phyloP scores from a whole-genome alignment of 2,329 filamentous ascomycete genomes.

The Helotiales sp. region DNA sequence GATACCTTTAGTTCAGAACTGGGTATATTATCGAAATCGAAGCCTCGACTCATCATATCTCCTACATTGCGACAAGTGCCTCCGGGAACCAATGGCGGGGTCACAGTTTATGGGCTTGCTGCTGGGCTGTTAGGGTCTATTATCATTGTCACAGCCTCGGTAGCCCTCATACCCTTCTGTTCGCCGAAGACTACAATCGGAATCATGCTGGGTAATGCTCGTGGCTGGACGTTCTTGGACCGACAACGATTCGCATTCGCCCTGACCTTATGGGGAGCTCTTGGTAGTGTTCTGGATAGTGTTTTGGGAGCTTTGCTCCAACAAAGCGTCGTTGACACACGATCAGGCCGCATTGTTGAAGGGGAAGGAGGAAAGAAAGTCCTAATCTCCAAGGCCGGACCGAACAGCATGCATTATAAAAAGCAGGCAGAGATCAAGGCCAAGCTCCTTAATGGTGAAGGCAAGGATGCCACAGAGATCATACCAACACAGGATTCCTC shows the following conservation, averaged over 20 bases:
- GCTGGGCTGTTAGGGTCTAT: slow-evolving; percentile 75
- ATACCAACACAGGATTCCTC: slow-evolving; percentile 35
- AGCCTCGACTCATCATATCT: slow-evolving; percentile 85
- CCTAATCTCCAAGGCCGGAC: slow-evolving; percentile 41
- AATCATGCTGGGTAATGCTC: slow-evolving; percentile 24
- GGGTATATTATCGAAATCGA: slow-evolving; percentile 76
- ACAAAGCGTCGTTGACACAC: slow-evolving; percentile 79
- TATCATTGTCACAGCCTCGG: slow-evolving; percentile 62
- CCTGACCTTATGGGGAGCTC: slow-evolving; percentile 69
- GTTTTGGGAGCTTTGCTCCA: slow-evolving; percentile 83
- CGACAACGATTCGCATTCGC: slow-evolving; percentile 49
- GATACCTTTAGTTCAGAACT: slow-evolving; percentile 96
- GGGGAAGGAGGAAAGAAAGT: slow-evolving; percentile 71
- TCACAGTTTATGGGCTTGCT: slow-evolving; percentile 71
- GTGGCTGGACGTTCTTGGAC: slow-evolving; percentile 54
- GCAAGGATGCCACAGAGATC: slow-evolving; percentile 44
- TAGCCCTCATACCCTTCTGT: slow-evolving; percentile 71
- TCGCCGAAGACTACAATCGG: slow-evolving; percentile 27
- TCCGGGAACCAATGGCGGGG: slow-evolving; percentile 89
- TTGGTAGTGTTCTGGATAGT: slow-evolving; percentile 85
- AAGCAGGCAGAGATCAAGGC: slow-evolving; percentile 43
- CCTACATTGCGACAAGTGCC: slow-evolving; percentile 75
- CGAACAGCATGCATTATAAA: slow-evolving; percentile 33
- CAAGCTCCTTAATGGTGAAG: slow-evolving; percentile 44
- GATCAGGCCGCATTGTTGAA: slow-evolving; percentile 85